These are phyloP conservation scores for Aspergillus biplanus DNA, from an alignment of 495 filamentous ascomycete species.

Conservation along the genomic window DNA sequence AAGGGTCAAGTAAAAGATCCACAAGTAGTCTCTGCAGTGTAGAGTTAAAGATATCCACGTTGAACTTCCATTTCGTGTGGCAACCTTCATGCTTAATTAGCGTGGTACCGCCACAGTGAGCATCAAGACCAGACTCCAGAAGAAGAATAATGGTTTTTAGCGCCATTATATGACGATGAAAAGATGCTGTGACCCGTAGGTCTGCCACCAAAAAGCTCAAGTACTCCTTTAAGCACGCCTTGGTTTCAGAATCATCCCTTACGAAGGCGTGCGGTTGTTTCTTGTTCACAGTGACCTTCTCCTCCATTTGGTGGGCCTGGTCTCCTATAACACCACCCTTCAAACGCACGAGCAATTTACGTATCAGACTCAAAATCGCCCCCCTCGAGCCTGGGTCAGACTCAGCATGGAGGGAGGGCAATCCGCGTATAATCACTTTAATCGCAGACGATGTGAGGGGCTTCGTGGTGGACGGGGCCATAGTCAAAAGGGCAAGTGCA, in stretches of 20 bases:
- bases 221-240: slow-evolving; percentile 70
- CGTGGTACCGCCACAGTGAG: slow-evolving; percentile 22
- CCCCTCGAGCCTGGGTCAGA: slow-evolving; percentile 82
- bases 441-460: slow-evolving; percentile 66
- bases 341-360: slow-evolving; percentile 68
- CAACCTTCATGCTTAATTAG: slow-evolving; percentile 21
- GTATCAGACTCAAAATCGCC: slow-evolving; percentile 69
- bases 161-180: slow-evolving; percentile 83
- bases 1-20: slow-evolving; percentile 83
- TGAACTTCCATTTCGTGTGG: slow-evolving; percentile 52
- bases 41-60: slow-evolving; percentile 58
- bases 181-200: slow-evolving; percentile 74
- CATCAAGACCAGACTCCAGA: slow-evolving; percentile 58
- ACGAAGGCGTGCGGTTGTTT: slow-evolving; percentile 22
- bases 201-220: slow-evolving; percentile 69
- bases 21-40: slow-evolving; percentile 58
- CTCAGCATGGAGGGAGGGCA: slow-evolving; percentile 75
- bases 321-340: slow-evolving; percentile 40
- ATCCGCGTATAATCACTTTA: slow-evolving; percentile 57
- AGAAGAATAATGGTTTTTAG: slow-evolving; percentile 67
- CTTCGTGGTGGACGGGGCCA: slow-evolving; percentile 68
- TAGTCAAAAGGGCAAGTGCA: slow-evolving; percentile 73
- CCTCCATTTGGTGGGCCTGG: slow-evolving; percentile 21
- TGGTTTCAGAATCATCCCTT: slow-evolving; percentile 48
- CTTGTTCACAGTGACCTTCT: slow-evolving; percentile 18